phyloP scores from a whole-genome alignment of 345 rosid genomes.

The Eucalyptus tenuipes region DNA sequence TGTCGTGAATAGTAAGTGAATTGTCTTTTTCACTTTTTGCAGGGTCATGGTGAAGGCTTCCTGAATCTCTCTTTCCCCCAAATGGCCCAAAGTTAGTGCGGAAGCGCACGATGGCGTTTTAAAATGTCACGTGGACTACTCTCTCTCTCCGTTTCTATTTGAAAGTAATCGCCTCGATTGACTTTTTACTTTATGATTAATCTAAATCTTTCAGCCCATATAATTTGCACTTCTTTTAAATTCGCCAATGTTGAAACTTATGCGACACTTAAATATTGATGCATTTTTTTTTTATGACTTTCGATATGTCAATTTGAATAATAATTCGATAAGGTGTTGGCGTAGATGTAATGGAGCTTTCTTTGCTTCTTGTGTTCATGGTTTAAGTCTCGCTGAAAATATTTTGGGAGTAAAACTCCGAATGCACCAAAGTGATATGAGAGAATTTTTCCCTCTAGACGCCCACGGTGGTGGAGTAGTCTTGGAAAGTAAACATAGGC shows the following conservation, averaged over 20 bases:
- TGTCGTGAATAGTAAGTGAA: neutral
- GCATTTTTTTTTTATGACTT: neutral
- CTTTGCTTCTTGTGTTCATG: neutral
- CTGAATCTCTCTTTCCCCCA: neutral
- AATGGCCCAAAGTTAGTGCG: neutral
- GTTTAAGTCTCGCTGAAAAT: neutral
- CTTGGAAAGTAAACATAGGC: neutral
- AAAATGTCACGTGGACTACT: neutral
- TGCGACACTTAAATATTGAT: neutral
- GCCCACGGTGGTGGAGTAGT: neutral
- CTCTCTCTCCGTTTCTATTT: neutral
- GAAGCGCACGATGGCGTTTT: neutral
- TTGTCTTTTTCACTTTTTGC: neutral
- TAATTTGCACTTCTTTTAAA: neutral
- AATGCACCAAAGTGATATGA: accelerated
- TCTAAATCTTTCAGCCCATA: neutral
- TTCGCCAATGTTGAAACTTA: neutral
- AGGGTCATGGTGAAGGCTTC: neutral
- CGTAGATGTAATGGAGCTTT: neutral
- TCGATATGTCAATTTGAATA: neutral
- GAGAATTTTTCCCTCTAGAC: neutral
- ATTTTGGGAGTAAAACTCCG: neutral
- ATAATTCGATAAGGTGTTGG: accelerated
- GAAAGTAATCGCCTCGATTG: neutral
- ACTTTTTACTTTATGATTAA: neutral